Conservation (phyloP, 257 asterid species). For the Scutellaria galericulata region DNA sequence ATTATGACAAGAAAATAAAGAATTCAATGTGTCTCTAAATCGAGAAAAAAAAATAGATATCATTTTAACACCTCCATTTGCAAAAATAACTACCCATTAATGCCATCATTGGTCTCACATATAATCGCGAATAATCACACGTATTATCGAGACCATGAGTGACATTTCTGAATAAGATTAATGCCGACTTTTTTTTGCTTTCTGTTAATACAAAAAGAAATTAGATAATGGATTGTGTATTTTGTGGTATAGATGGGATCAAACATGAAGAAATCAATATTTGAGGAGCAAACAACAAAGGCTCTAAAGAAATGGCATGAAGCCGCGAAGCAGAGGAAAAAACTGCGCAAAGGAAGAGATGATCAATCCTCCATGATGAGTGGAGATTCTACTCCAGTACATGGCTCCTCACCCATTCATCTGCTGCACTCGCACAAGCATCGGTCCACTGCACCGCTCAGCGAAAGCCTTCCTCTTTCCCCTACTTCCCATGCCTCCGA, state of each 20-base stretch:
- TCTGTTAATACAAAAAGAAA: too few species aligned
- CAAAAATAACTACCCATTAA: too few species aligned
- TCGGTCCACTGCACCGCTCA: conserved; percentile 41
- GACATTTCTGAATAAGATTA: too few species aligned
- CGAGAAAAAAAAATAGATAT: too few species aligned
- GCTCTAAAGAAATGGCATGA: conserved; percentile 69
- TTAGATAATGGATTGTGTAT: not conserved
- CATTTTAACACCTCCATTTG: too few species aligned
- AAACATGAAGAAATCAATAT: conserved; percentile 63
- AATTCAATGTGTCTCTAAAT: too few species aligned
- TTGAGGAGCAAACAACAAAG: conserved; percentile 71
- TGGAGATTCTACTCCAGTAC: conserved; percentile 46
- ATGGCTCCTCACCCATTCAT: conserved; percentile 52
- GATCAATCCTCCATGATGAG: conserved; percentile 34
- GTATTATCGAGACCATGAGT: too few species aligned
- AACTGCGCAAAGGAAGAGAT: conserved; percentile 35
- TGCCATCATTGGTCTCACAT: too few species aligned
- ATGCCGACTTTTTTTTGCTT: too few species aligned
- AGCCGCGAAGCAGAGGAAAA: conserved; percentile 57
- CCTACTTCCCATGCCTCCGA: conserved; percentile 48
- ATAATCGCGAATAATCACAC: not conserved
- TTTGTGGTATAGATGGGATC: conserved; percentile 60
- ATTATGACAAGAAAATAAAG: too few species aligned
- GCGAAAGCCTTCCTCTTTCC: conserved; percentile 39
- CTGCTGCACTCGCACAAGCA: conserved; percentile 54